phyloP scores from a whole-genome alignment of 2,329 filamentous ascomycete species.

The Paraconiothyrium brasiliense region DNA sequence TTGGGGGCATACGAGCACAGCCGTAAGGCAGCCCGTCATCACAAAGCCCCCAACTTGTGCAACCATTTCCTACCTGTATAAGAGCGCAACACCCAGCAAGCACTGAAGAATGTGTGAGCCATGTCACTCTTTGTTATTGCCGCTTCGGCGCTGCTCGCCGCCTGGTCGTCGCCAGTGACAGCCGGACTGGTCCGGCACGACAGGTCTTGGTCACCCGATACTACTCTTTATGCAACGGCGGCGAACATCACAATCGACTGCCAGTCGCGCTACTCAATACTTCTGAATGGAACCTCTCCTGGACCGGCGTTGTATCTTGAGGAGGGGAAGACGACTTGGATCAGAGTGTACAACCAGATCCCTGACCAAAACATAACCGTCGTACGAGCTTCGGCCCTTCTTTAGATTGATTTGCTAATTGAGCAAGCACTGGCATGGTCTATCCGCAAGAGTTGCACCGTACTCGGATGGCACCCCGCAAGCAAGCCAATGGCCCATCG shows the following conservation, averaged over 20 bases:
- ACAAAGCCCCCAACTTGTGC: not conserved
- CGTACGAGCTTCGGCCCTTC: slow-evolving; percentile 39
- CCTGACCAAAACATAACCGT: slow-evolving; percentile 65
- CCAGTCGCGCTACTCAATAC: slow-evolving; percentile 56
- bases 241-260: slow-evolving; percentile 58
- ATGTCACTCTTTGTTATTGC: not conserved
- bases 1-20: slow-evolving; percentile 5
- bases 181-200: slow-evolving; percentile 21
- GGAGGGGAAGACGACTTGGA: slow-evolving; percentile 61
- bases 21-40: not conserved
- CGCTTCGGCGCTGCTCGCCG: not conserved
- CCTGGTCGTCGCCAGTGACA: not conserved
- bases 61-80: not conserved
- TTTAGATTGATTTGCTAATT: not conserved
- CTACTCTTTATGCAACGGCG: slow-evolving; percentile 58
- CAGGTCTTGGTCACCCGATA: slow-evolving; percentile 52
- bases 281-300: slow-evolving; percentile 64
- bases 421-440: slow-evolving; percentile 72
- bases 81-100: not conserved
- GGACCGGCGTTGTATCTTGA: slow-evolving; percentile 60
- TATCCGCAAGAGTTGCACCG: slow-evolving; percentile 61
- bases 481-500: slow-evolving; percentile 73
- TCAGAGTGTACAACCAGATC: slow-evolving; percentile 69
- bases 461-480: slow-evolving; percentile 71
- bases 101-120: not conserved